Evolutionary conservation across 139 green algal genomes (phyloP).

Genomic region (Chlamydomonas applanata): DNA sequence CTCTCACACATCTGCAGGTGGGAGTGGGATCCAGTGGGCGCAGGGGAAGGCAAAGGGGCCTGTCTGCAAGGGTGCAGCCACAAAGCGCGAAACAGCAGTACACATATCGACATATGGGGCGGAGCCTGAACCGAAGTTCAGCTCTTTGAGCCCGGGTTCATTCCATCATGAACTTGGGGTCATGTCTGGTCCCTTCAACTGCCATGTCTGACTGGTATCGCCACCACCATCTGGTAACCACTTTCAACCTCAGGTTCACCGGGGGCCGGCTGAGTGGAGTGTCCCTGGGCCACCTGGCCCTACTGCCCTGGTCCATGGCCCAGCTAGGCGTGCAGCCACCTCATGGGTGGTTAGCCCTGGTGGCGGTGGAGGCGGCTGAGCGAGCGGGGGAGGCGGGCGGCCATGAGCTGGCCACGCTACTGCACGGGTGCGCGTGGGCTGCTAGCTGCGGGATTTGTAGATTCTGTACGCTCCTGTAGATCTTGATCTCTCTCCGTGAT

Average conservation of each 20-base stretch:
- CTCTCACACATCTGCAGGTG: neutral
- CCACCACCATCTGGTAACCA: neutral
- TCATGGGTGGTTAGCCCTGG: neutral
- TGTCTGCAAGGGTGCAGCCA: neutral
- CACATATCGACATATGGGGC: too few relatives aligned
- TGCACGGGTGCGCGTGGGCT: neutral
- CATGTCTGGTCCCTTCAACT: too few relatives aligned
- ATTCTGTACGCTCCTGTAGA: too few relatives aligned
- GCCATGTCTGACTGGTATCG: too few relatives aligned
- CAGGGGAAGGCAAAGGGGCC: neutral
- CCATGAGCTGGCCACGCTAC: slow-evolving; percentile 4
- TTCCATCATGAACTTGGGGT: too few relatives aligned
- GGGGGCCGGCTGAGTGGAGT: neutral
- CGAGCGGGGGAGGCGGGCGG: neutral
- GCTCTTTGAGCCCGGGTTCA: too few relatives aligned
- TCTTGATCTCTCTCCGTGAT: neutral
- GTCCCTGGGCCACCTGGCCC: slow-evolving; percentile 1
- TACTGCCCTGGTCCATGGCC: neutral
- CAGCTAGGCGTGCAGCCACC: neutral
- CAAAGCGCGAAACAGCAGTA: too few relatives aligned
- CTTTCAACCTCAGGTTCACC: neutral
- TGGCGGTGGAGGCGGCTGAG: slow-evolving; percentile 1
- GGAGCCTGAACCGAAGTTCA: too few relatives aligned
- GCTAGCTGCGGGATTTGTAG: too few relatives aligned
- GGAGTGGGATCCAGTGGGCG: neutral